Evolutionary conservation across 208 protist genomes (phyloP), one percentile per base, ranked within the genome.

Genomic region (Novymonas esmeraldas): DNA sequence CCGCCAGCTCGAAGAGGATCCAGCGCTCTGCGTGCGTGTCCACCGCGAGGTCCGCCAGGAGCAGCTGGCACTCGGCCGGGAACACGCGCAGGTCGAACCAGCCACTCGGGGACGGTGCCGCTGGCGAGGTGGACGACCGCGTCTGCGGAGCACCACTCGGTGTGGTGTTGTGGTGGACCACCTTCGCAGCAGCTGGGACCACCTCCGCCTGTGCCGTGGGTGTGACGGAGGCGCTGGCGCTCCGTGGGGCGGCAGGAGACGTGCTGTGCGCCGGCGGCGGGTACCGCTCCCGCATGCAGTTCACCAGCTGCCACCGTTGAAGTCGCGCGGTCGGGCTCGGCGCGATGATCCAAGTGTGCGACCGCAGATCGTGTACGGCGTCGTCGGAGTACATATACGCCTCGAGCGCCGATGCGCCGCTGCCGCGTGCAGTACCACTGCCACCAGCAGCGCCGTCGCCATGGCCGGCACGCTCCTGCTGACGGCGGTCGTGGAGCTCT

Each of bases 321-420:
- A 46, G 24, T 14, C 61, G 61, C 49, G 18, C 26, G 0, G 50
- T 31, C 3, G 61, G 34, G 34, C 26, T 58, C 11, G 61, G 61
- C 4, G 18, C n/a, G 2, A 22, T 4, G 29, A 67, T 29, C 49
- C 49, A 49, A 22, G 49, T 5, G 20, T 41, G 0, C 22, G 31
- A 20, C 26, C 6, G 49, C 24, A 48, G 14, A 36, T 56, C 24
- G 36, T 28, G 42, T 2, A 57, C 36, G 7, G 61, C 61, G 10
- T 26, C 49, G 39, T 67, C 61, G 0, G 61, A 67, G 38, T 55
- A 49, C 7, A 67, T 36, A 26, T 67, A 67, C 28, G 36, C 61
- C 48, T 67, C 61, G 11, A 67, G 38, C 4, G 16, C 38, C 31
- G 31, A 41, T 26, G 42, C 54, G 36, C 9, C 31, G 20, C 13